phyloP scores from a whole-genome alignment of 2,329 filamentous ascomycete genomes.

The Myotisia sp. region DNA sequence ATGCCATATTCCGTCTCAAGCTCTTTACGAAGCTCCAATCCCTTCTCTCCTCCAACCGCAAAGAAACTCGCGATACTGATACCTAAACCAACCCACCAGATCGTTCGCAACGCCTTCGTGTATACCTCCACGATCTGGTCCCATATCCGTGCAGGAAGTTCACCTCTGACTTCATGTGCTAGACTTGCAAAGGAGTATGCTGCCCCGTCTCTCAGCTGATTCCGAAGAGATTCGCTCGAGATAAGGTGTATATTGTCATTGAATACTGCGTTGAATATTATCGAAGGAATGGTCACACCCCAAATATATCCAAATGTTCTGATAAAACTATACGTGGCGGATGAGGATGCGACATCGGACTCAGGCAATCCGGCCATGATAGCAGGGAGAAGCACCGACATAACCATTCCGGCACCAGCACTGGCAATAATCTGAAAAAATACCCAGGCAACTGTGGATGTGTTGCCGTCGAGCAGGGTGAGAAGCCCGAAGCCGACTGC shows the following conservation, averaged over 20 bases:
- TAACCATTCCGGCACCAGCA: constrained; percentile 30
- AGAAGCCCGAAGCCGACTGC: constrained; percentile 32
- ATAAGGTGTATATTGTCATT: constrained; percentile 9
- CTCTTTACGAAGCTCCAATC: constrained; percentile 25
- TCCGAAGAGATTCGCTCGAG: background rate
- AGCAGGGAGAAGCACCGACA: constrained; percentile 32
- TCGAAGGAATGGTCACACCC: constrained; percentile 19
- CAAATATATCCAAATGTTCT: constrained; percentile 21
- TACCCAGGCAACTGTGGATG: constrained; percentile 29
- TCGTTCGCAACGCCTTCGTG: constrained; percentile 9
- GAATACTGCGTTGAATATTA: constrained; percentile 21
- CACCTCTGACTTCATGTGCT: background rate
- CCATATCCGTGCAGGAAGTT: background rate
- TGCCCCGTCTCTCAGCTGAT: background rate
- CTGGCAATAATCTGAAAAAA: constrained; percentile 30
- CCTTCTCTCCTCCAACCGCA: constrained; percentile 22
- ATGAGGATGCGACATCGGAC: constrained; percentile 17
- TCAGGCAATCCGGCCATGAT: constrained; percentile 26
- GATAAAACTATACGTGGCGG: constrained; percentile 19
- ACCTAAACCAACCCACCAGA: constrained; percentile 18
- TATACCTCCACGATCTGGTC: constrained; percentile 20
- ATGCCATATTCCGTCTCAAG: constrained; percentile 30
- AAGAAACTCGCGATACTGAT: constrained; percentile 22
- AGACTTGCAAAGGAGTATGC: constrained; percentile 6
- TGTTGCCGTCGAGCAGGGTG: constrained; percentile 25